A percentile compares a stretch with the other conserved stretches of the same genome.
Evolutionary conservation across 306 rosid genomes (phyloP).

Genomic region (Psophocarpus tetragonolobus): DNA sequence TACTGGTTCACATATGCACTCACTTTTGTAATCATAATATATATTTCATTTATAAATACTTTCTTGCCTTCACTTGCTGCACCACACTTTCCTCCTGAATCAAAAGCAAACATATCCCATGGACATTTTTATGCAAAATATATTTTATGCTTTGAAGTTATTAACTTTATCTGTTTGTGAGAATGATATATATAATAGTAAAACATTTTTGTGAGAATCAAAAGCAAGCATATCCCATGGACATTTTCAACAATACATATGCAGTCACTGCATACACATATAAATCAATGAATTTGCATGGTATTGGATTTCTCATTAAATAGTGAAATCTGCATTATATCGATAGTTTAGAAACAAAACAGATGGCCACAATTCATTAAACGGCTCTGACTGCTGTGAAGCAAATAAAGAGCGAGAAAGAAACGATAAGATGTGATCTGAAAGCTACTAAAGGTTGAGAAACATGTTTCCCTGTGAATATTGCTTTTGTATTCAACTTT

Average conservation of each 20-base stretch:
- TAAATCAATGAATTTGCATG: too few relatives aligned
- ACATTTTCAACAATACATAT: too few relatives aligned
- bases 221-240: neutral
- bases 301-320: neutral
- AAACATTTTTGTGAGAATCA: too few relatives aligned
- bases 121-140: neutral
- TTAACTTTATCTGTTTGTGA: too few relatives aligned
- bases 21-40: too few relatives aligned
- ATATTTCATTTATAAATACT: too few relatives aligned
- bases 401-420: neutral
- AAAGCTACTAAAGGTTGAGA: slow-evolving; percentile 22
- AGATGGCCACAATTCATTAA: neutral
- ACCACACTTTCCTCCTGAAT: neutral
- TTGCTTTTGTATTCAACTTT: slow-evolving; percentile 15
- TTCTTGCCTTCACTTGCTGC: too few relatives aligned
- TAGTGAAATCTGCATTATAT: neutral
- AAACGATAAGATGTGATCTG: neutral
- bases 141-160: too few relatives aligned
- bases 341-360: neutral
- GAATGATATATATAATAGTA: too few relatives aligned
- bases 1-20: too few relatives aligned
- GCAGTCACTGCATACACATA: too few relatives aligned
- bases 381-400: neutral
- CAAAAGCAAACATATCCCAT: neutral
- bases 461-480: slow-evolving; percentile 24